Base-by-base conservation (phyloP, 805 yeast genomes). In the Myxozyma lipomycoides region DNA sequence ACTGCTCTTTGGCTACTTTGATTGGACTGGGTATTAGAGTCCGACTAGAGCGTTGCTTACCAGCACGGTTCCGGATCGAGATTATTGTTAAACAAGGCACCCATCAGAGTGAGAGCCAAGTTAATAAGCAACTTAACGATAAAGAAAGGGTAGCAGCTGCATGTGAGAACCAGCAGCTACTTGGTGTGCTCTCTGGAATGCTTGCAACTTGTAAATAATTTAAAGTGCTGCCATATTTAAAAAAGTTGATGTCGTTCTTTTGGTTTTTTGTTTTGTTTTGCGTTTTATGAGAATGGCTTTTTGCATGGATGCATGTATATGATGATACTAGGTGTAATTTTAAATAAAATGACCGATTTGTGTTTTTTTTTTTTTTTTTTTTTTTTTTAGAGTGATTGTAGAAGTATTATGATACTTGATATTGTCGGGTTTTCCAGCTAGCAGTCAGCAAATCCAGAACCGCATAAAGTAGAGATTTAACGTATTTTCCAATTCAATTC, bases 81-180 rank as follows among this genome's bases (percentile, higher is more conserved):
- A 84, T 93, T 26, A 70, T 84, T 36, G 78, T 93, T 44, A 89
- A 90, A 63, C 86, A 87, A 61, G 98, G 98, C 1, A 79, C 95
- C 1, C 99, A 93, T 66, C 97, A 93, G 67, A 86, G 95, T 64
- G 98, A 93, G 66, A 79, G 78, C 59, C 98, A 93, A 65, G 98
- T 93, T 21, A 93, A 93, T 69, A 91, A 91, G 65, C 99, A 93
- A 70, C 76, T 93, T 53, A 93, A 93, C 64, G 99, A 93, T 66
- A 93, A 93, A 70, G 99, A 93, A 69, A 74, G 99, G 55, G 97
- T 93, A 0, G 95, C 96, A 28, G 98, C 98, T 24, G 99, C 99
- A 0, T 90, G 98, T 68, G 98, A 93, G 64, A 93, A 93, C 63
- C 95, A 86, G 50, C 98, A 93, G 71, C 73, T 93, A 39, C 71